Evolutionary conservation across 78 protist species (phyloP), one percentile per base, ranked within the genome.

Genomic region (Corallochytrium limacisporum): DNA sequence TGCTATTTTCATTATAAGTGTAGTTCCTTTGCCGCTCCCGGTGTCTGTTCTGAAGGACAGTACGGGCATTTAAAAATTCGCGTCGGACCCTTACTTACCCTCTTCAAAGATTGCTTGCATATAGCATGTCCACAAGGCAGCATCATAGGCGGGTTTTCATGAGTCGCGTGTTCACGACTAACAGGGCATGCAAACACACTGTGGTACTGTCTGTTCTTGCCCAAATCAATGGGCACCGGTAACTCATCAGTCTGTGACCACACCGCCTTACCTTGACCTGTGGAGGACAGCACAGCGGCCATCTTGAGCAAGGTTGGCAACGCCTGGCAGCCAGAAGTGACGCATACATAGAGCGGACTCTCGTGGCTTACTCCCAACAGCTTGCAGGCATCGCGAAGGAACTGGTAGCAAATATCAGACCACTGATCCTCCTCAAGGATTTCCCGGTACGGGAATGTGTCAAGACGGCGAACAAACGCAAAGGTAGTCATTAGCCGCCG

Each of bases 101-200:
- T 65, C 43, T 37, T 18, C 42, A 72, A 42, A 2, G 89, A 72
- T 12, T 53, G 38, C 35, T 65, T 67, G 28, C 75, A 63, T 10
- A 87, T 31, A 0, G 77, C 72, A 43, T 87, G 92, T 28, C 92
- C 92, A 51, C 92, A 87, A 26, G 46, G 62, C 0, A 87, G 57
- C 24, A 78, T 6, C 37, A 83, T 77, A 7, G 92, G 89, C 31
- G 88, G 88, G 69, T 87, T 87, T 32, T 53, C 69, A 9, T 39
- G 50, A 0, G 88, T 72, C 28, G 79, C 22, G 53, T 75, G 84
- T 47, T 83, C 88, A 8, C 84, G n/a, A 8, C 87, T 72, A 0
- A 87, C 89, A 44, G 92, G 92, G 71, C 92, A 87, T 18, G 84
- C 77, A 32, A 87, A 82, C 10, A 86, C 51, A 29, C 81, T 66